A percentile compares a stretch with the other conserved stretches of the same genome.
These are phyloP conservation scores for Suillus ampliporus DNA, from an alignment of 768 basidiomycete species.

Conservation along the genomic window DNA sequence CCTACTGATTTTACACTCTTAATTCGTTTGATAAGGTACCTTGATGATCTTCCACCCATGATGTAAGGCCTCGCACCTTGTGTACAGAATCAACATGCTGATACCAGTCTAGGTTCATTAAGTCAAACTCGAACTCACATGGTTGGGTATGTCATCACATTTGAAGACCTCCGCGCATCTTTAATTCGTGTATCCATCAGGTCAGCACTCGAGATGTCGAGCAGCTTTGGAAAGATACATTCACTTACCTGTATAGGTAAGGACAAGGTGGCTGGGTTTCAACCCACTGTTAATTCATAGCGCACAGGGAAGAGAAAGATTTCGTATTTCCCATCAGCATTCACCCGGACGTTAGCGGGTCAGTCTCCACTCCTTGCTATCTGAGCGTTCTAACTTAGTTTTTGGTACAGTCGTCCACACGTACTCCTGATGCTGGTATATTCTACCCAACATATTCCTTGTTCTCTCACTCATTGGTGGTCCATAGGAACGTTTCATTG, in stretches of 20 bases:
- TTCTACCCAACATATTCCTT: background rate
- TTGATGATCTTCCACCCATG: slow-evolving; percentile 81
- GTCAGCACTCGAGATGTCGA: slow-evolving; percentile 71
- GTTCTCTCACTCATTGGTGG: background rate
- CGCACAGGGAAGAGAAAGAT: slow-evolving; percentile 58
- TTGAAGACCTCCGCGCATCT: background rate
- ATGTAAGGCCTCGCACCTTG: slow-evolving; percentile 46
- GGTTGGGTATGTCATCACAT: slow-evolving; percentile 55
- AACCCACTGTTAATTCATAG: background rate
- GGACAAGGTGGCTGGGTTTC: background rate
- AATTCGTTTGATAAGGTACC: slow-evolving; percentile 47
- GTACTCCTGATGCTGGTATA: slow-evolving; percentile 74
- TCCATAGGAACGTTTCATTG: slow-evolving; percentile 70
- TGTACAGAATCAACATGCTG: background rate
- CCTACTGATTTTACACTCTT: background rate
- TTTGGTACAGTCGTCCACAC: slow-evolving; percentile 57
- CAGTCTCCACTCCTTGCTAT: slow-evolving; percentile 22
- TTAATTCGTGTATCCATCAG: slow-evolving; percentile 31
- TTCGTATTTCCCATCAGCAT: slow-evolving; percentile 79
- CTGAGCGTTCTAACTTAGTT: slow-evolving; percentile 7
- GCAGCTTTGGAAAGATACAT: slow-evolving; percentile 78
- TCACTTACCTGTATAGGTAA: slow-evolving; percentile 69
- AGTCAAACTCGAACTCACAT: slow-evolving; percentile 68
- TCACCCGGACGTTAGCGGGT: slow-evolving; percentile 79
- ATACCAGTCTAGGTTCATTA: slow-evolving; percentile 61